These are phyloP conservation scores for Trichoderma orchidacearum DNA, from an alignment of 495 filamentous ascomycete genomes.

Conservation along the genomic window DNA sequence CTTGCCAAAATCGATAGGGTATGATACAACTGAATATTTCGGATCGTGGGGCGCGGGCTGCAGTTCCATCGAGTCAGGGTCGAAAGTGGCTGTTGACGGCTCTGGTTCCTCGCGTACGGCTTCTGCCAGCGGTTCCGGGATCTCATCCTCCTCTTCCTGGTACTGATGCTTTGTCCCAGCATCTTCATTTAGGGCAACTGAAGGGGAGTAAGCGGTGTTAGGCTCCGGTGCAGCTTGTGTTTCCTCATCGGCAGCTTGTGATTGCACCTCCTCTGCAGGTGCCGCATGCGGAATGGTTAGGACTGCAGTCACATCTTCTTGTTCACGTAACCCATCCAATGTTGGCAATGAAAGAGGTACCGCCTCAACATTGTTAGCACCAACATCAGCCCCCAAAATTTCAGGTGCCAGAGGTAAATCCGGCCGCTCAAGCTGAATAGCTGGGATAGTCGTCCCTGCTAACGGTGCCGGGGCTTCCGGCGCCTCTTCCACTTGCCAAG, in stretches of 20 bases:
- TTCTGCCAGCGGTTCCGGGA: neutral
- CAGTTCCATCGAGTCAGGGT: neutral
- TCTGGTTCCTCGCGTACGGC: neutral
- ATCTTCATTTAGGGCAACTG: neutral
- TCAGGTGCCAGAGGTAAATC: neutral
- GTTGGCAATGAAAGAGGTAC: no score
- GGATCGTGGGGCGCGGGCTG: neutral
- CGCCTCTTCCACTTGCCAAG: neutral
- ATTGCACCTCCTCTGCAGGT: no score
- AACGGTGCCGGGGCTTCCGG: neutral
- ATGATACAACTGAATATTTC: conserved; percentile 9
- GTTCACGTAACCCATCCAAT: no score
- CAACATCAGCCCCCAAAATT: neutral
- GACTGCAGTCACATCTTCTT: no score
- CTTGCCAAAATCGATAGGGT: conserved; percentile 20
- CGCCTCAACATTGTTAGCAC: no score
- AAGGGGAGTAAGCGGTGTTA: no score
- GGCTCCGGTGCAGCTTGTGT: no score
- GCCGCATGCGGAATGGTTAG: no score
- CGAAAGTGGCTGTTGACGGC: neutral
- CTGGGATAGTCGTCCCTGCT: neutral
- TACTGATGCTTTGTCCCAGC: neutral
- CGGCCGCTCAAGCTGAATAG: neutral
- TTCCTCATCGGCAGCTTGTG: no score
- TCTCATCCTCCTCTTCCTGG: neutral